Evolutionary conservation across 371 early-diverging fungal species (phyloP), one percentile per base, ranked within the genome.

Genomic region (Apophysomyces variabilis): DNA sequence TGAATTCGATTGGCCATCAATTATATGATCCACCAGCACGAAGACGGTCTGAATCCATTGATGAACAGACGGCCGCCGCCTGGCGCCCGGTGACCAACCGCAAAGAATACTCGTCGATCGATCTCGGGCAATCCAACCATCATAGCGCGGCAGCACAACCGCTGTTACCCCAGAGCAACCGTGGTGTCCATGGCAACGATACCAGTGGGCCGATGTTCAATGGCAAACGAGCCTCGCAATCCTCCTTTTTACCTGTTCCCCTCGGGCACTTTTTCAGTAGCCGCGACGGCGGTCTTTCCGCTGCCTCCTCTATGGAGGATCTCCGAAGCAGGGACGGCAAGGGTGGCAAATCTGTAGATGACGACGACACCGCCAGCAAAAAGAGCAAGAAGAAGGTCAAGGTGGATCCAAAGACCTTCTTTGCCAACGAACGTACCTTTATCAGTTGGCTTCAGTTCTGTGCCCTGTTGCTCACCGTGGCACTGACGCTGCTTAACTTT

Each of bases 351-450:
- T 39, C 62, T 2, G 68, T 57, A 11, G 68, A 66, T 62, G 65
- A 57, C 43, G 62, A 61, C 46, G 57, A 58, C 36, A 43, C 39
- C 21, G 57, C 56, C n/a, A 50, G 39, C 58, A 89, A 83, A 50
- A 60, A 65, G 16, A 60, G 66, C 14, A 64, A 61, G 56, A 69
- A 67, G 59, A 68, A 68, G 4, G 92, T 94, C 39, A 89, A 97
- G 35, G 91, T 97, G 1, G 99, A 99, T 71, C 99, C 99, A 62
- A 99, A 99, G 82, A 96, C 96, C 32, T 98, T 92, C 80, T 99
- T 99, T 85, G 99, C 99, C 61, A 99, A 99, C 77, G 99, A 99
- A 81, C 87, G 99, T 58, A 99, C 99, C 4, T 99, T 99, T 80
- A 82, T 99, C 59, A 91, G 95, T 14, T 92, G 92, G 92, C 77